Evolutionary conservation across 2,329 filamentous ascomycete genomes (phyloP), one percentile per base, ranked within the genome.

Genomic region (Calonectria montana): DNA sequence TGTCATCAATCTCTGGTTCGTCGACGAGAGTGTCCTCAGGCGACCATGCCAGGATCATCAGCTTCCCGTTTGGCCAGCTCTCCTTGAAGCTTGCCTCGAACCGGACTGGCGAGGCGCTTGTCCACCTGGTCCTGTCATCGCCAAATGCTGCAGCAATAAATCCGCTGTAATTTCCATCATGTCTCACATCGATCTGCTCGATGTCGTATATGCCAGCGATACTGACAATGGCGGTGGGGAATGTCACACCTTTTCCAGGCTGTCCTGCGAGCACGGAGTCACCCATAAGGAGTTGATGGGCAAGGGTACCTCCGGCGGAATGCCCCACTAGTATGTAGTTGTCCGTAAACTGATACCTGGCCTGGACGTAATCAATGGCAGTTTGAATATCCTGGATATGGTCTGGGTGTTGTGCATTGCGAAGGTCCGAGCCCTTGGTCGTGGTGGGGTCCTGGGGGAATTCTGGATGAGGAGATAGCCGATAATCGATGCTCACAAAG

Each of bases 141-240:
- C 93, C 92, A 81, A 94, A 94, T 1, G 92, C 92, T 7, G 84
- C 86, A 3, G 81, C 77, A 23, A 93, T 84, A 72, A 95, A 91
- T 4, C 86, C 85, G 7, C 82, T 79, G 79, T 94, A 95, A 31
- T 77, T 80, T 7, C 83, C 84, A 21, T 78, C 80, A 41, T 88
- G 84, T 9, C 87, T 84, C 57, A 84, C 81, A 29, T 87, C 83
- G 23, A 94, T 81, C 0, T 86, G 86, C 9, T 85, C 85, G 12
- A 95, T 81, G 77, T 93, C 89, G 81, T 94, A 94, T 25, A 95
- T 90, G 1, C 93, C 93, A 67, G 89, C 89, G 23, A 93, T 82
- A 39, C 91, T 88, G 5, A 94, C 79, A n/a, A 94, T 82, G 4
- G 87, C 89, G 3, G 83, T 78, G 0, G 91, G 91, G 21, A 85